phyloP scores from a whole-genome alignment of 208 protist genomes.

The Leishmania lainsoni region DNA sequence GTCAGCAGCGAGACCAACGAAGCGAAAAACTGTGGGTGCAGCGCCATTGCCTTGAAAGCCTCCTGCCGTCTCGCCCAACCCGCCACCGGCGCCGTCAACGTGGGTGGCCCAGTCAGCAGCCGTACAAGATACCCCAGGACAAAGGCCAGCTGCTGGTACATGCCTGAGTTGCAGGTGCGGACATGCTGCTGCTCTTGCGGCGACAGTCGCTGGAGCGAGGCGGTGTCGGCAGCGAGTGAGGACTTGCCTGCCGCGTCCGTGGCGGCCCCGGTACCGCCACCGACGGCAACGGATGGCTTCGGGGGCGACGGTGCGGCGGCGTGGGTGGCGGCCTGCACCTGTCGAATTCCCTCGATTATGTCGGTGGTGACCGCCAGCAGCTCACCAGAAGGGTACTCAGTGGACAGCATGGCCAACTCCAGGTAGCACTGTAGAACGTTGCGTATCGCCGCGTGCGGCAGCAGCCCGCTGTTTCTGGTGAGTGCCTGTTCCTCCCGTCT shows the following conservation, averaged over 20 bases:
- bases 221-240: slow-evolving; percentile 29
- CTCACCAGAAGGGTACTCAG: slow-evolving; percentile 27
- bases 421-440: slow-evolving; percentile 82
- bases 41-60: slow-evolving; percentile 46
- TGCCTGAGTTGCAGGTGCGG: slow-evolving; percentile 75
- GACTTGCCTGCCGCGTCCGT: slow-evolving; percentile 4
- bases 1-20: slow-evolving; percentile 71
- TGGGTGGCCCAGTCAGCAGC: slow-evolving; percentile 32
- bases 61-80: slow-evolving; percentile 22
- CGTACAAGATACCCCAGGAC: slow-evolving; percentile 70
- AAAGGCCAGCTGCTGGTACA: slow-evolving; percentile 85
- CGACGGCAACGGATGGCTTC: neutral
- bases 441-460: slow-evolving; percentile 79
- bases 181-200: slow-evolving; percentile 87
- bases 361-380: slow-evolving; percentile 53
- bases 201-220: slow-evolving; percentile 52
- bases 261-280: neutral
- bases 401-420: slow-evolving; percentile 50
- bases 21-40: slow-evolving; percentile 59
- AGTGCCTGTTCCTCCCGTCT: slow-evolving; percentile 36
- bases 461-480: slow-evolving; percentile 43
- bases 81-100: neutral
- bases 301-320: slow-evolving; percentile 1
- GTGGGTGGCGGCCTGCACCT: slow-evolving; percentile 47
- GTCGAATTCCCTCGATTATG: slow-evolving; percentile 51